Evolutionary conservation across 257 asterid species (phyloP), one percentile per base, ranked within the genome.

Genomic region (Linderniella brevidens): DNA sequence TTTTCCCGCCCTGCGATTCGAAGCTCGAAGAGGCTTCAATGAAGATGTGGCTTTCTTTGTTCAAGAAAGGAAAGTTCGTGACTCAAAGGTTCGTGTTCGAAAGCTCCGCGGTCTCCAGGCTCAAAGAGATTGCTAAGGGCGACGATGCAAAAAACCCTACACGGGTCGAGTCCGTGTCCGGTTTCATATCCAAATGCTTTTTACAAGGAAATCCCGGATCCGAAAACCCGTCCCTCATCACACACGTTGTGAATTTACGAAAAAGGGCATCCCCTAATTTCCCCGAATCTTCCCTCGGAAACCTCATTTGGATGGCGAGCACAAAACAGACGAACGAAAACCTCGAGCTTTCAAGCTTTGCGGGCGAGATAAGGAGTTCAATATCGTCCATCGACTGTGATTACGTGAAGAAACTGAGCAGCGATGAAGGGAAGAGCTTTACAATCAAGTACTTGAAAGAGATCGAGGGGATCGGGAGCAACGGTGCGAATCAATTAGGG

Each of bases 211-310:
- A 63, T 35, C 13, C 19, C 5, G 65, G 76, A 9, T 29, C 39
- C 37, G 55, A 17, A 18, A 67, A 50, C 19, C 59, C 65, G 42
- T 78, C 92, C 37, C 43, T 80, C 41, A 37, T 80, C 14, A 75
- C 93, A 10, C 95, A 85, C 56, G 12, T 85, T 0, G 88, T 85
- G 9, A 78, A 72, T 56, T 57, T 80, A 35, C 70, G 95, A 0
- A 66, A 45, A 60, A 68, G 85, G 52, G 70, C 77, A 35, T 19
- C 55, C 1, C 78, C 87, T 8, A 55, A 59, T 4, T 64, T 80
- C 5, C 40, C 75, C 0, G 60, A 61, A 36, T 11, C 63, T 15
- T 59, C 86, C 4, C 35, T 73, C 0, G 95, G 93, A 17, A 85
- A 85, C 72, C 61, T 78, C 3, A 41, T 78, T 1, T 85, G 95